phyloP scores from a whole-genome alignment of 108 stramenopile genomes.

The Pseudonitzschia pungens region DNA sequence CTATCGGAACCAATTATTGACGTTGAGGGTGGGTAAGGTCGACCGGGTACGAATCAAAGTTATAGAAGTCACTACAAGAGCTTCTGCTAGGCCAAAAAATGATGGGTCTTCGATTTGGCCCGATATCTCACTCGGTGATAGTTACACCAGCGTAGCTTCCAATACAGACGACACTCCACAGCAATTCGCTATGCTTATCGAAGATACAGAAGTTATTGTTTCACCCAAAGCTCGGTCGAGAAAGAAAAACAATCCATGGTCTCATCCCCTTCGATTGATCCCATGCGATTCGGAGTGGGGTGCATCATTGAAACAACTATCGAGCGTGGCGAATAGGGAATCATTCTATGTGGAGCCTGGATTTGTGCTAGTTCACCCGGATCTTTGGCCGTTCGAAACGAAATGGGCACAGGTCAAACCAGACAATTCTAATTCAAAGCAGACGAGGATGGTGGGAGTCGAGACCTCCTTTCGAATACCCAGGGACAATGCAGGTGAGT shows the following conservation, averaged over 20 bases:
- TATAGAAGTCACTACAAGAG: slow-evolving; percentile 12
- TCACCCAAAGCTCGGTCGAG: slow-evolving; percentile 57
- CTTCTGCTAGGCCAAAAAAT: background rate
- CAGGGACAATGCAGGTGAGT: slow-evolving; percentile 30
- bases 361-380: slow-evolving; percentile 20
- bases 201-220: slow-evolving; percentile 73
- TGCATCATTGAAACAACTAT: background rate
- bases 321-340: background rate
- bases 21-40: slow-evolving; percentile 32
- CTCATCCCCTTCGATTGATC: slow-evolving; percentile 24
- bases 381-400: slow-evolving; percentile 19
- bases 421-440: background rate
- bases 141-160: background rate
- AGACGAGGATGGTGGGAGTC: slow-evolving; percentile 18
- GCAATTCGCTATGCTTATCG: slow-evolving; percentile 49
- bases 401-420: slow-evolving; percentile 19
- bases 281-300: slow-evolving; percentile 32
- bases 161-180: background rate
- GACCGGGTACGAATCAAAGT: slow-evolving; percentile 40
- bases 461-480: slow-evolving; percentile 10
- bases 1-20: slow-evolving; percentile 53
- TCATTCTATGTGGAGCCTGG: slow-evolving; percentile 7
- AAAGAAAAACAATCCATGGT: slow-evolving; percentile 6
- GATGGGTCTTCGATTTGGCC: background rate
- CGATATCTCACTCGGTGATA: background rate